These are phyloP conservation scores for Xerocomus potaroensis DNA, from an alignment of 768 basidiomycete species.

Conservation along the genomic window DNA sequence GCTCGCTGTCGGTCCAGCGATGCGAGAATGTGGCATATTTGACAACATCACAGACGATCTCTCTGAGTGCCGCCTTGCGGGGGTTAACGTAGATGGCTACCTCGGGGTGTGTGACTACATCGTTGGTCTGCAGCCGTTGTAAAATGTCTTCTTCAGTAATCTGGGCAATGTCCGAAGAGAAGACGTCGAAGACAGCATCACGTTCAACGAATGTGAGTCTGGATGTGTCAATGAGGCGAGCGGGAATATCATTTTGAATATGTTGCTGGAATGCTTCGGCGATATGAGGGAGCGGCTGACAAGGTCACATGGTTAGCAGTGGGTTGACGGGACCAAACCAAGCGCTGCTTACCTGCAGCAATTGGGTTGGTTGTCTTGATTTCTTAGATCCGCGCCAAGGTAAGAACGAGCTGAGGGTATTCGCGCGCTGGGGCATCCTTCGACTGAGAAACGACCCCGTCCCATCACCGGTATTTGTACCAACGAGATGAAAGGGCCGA, in stretches of 20 bases:
- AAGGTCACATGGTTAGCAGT: neutral
- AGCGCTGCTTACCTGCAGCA: neutral
- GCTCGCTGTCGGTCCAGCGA: slow-evolving; percentile 21
- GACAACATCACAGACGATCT: slow-evolving; percentile 16
- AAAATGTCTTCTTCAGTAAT: slow-evolving; percentile 17
- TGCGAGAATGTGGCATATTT: slow-evolving; percentile 26
- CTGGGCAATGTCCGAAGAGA: slow-evolving; percentile 12
- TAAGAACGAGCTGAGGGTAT: neutral
- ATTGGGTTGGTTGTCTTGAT: neutral
- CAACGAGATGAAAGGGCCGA: neutral
- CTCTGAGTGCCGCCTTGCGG: slow-evolving; percentile 12
- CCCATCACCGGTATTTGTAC: slow-evolving; percentile 5
- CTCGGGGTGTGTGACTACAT: slow-evolving; percentile 6
- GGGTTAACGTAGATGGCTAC: slow-evolving; percentile 11
- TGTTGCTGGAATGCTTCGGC: slow-evolving; percentile 15
- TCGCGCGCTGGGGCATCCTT: neutral
- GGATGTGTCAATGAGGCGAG: slow-evolving; percentile 22
- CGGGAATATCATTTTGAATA: slow-evolving; percentile 25
- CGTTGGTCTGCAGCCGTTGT: neutral
- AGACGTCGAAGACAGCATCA: slow-evolving; percentile 14
- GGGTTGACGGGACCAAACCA: neutral
- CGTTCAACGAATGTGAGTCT: slow-evolving; percentile 23
- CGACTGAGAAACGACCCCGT: neutral
- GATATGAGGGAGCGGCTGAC: slow-evolving; percentile 5
- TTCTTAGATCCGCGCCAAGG: slow-evolving; percentile 1